phyloP scores from a whole-genome alignment of 805 yeast genomes.

The Lipomyces yamadae region DNA sequence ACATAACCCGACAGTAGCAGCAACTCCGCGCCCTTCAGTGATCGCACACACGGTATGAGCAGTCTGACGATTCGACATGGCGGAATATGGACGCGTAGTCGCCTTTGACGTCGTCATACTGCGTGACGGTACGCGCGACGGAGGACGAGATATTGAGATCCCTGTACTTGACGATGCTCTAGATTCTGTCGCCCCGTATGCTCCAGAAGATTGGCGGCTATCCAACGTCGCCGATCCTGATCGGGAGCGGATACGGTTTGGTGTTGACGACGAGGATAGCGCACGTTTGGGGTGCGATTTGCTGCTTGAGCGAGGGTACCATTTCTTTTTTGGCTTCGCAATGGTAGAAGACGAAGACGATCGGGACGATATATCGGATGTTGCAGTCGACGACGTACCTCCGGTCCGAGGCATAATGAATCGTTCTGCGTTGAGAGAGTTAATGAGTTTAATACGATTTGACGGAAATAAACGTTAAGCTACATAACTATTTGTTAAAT shows the following conservation, averaged over 20 bases:
- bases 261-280: not conserved
- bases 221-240: not conserved
- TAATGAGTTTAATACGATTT: not conserved
- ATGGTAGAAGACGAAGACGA: not conserved
- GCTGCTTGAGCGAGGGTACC: not conserved
- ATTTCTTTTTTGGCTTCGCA: not conserved
- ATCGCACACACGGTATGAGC: slow-evolving; percentile 38
- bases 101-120: slow-evolving; percentile 4
- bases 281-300: not conserved
- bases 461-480: not conserved
- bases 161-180: not conserved
- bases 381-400: not conserved
- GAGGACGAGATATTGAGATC: slow-evolving; percentile 2
- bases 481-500: too few species aligned
- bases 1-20: slow-evolving; percentile 50
- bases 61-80: slow-evolving; percentile 16
- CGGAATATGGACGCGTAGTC: slow-evolving; percentile 21
- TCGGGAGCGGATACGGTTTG: not conserved
- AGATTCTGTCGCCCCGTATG: not conserved
- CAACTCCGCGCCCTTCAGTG: slow-evolving; percentile 39
- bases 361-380: not conserved
- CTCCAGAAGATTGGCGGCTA: not conserved
- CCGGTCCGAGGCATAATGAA: not conserved
- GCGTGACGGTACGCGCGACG: slow-evolving; percentile 11
- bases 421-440: not conserved